phyloP scores from a whole-genome alignment of 2,329 filamentous ascomycete species.

The Lasiodiplodia sp. region DNA sequence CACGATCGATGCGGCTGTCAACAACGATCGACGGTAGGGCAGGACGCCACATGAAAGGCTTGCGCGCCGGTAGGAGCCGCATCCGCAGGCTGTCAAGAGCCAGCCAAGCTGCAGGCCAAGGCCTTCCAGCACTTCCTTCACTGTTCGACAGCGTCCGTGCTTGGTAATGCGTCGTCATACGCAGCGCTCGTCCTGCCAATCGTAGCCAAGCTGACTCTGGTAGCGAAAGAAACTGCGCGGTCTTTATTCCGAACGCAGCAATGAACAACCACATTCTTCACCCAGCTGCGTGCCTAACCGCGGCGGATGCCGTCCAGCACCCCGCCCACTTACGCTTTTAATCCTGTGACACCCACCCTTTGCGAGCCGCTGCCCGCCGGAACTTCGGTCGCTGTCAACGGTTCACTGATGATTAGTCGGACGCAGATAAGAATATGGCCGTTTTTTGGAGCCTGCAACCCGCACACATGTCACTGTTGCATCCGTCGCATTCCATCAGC shows the following conservation, averaged over 20 bases:
- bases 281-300: neutral
- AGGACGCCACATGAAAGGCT: conserved; percentile 12
- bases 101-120: conserved; percentile 16
- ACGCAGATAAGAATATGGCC: neutral
- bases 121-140: conserved; percentile 5
- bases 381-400: neutral
- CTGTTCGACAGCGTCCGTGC: conserved; percentile 11
- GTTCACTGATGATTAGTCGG: neutral
- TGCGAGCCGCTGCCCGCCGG: neutral
- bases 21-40: conserved; percentile 18
- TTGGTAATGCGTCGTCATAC: conserved; percentile 13
- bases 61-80: conserved; percentile 12
- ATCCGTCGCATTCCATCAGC: conserved; percentile 20
- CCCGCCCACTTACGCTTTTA: conserved; percentile 1
- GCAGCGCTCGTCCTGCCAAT: conserved; percentile 17
- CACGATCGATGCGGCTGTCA: conserved; percentile 3
- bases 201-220: neutral
- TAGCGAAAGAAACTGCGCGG: conserved; percentile 8
- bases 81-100: conserved; percentile 17
- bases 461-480: neutral
- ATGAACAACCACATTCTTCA: conserved; percentile 7
- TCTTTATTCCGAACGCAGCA: conserved; percentile 15
- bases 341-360: neutral
- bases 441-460: neutral
- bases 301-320: conserved; percentile 6